Evolutionary conservation across 2,329 filamentous ascomycete genomes (phyloP).

Genomic region (Trichoderma cornu-damae): DNA sequence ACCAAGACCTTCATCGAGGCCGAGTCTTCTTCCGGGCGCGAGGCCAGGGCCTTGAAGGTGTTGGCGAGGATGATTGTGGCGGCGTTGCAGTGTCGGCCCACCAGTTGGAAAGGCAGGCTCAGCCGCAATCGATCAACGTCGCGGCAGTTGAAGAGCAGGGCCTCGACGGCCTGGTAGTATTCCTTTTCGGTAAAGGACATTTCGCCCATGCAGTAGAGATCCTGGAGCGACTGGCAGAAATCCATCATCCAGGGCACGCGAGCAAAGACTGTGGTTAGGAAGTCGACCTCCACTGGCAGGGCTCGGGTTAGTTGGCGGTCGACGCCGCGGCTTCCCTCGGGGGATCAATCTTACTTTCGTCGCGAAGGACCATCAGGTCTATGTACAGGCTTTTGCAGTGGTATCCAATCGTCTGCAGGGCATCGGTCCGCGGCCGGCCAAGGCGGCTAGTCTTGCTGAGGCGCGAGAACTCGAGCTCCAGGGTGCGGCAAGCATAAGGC

Average conservation of each 20-base stretch:
- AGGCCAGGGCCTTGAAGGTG: constrained; percentile 44
- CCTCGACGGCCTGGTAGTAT: constrained; percentile 38
- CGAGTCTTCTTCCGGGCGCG: constrained; percentile 42
- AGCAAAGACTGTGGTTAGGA: constrained; percentile 43
- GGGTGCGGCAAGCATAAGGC: constrained; percentile 42
- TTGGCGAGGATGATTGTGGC: constrained; percentile 50
- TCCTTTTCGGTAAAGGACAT: constrained; percentile 47
- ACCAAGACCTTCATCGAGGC: constrained; percentile 42
- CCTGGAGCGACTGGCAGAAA: constrained; percentile 41
- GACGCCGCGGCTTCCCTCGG: neutral
- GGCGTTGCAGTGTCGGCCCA: constrained; percentile 41
- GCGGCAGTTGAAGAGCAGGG: constrained; percentile 42
- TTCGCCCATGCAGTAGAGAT: constrained; percentile 45
- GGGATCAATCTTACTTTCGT: constrained; percentile 39
- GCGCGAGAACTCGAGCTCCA: constrained; percentile 47
- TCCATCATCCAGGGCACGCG: constrained; percentile 42
- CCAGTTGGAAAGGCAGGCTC: constrained; percentile 48
- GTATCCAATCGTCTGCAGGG: constrained; percentile 42
- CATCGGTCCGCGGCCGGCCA: constrained; percentile 35
- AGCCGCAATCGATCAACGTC: constrained; percentile 44
- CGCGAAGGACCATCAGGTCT: constrained; percentile 49
- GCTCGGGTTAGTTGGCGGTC: constrained; percentile 17
- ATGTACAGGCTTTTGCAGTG: constrained; percentile 47
- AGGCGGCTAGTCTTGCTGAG: constrained; percentile 36
- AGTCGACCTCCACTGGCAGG: constrained; percentile 43